These are phyloP conservation scores for Gossypium raimondii DNA, from an alignment of 345 rosid species.

Conservation along the genomic window DNA sequence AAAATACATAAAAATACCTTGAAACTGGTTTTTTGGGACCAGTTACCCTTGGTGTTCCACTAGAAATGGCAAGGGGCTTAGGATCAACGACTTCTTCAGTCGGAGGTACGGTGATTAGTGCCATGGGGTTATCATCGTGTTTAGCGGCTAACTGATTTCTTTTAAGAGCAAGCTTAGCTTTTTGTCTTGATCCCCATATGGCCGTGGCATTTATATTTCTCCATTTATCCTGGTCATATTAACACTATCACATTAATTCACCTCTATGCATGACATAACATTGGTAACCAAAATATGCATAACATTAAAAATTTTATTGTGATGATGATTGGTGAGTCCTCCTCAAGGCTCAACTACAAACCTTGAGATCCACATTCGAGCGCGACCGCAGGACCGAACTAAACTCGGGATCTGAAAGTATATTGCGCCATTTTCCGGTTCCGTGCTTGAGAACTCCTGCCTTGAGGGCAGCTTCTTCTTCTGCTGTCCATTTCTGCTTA, in stretches of 20 bases:
- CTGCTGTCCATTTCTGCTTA: constrained; percentile 99
- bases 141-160: constrained; percentile 40
- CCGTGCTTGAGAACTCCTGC: constrained; percentile 95
- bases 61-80: constrained; percentile 51
- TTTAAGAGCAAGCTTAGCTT: constrained; percentile 77
- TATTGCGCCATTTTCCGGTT: constrained; percentile 96
- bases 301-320: background rate
- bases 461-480: constrained; percentile 98
- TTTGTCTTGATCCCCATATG: constrained; percentile 88
- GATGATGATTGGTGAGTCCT: background rate
- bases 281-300: constrained; percentile 11
- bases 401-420: constrained; percentile 90
- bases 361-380: constrained; percentile 99
- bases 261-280: constrained; percentile 4
- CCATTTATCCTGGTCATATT: constrained; percentile 83
- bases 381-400: constrained; percentile 64
- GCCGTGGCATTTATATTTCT: constrained; percentile 95
- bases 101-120: constrained; percentile 31
- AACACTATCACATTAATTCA: constrained; percentile 13
- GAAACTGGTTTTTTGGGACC: constrained; percentile 58
- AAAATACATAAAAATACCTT: constrained; percentile 41
- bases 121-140: constrained; percentile 42
- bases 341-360: constrained; percentile 14
- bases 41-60: constrained; percentile 31
- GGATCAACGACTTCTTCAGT: constrained; percentile 52